phyloP scores from a whole-genome alignment of 2,329 filamentous ascomycete species.

The Dothideomycetes sp. region DNA sequence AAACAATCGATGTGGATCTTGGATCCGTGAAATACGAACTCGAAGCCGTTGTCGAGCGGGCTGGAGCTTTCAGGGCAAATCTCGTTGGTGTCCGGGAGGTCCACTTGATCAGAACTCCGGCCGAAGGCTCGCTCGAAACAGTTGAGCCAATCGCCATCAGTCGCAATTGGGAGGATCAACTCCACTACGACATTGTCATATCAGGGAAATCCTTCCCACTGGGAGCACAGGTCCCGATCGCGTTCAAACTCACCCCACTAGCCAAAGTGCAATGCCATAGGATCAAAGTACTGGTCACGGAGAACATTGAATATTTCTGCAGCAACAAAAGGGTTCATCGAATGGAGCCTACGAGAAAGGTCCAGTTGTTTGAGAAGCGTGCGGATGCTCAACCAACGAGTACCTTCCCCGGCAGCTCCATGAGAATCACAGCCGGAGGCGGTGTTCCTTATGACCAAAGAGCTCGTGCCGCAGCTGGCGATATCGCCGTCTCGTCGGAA shows the following conservation, averaged over 20 bases:
- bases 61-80: constrained; percentile 84
- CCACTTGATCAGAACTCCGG: constrained; percentile 71
- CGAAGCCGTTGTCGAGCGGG: constrained; percentile 73
- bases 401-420: constrained; percentile 64
- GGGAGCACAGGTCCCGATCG: constrained; percentile 79
- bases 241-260: constrained; percentile 84
- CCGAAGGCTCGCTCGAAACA: constrained; percentile 81
- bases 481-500: constrained; percentile 45
- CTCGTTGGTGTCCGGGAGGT: constrained; percentile 75
- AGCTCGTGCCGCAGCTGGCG: constrained; percentile 46
- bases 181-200: constrained; percentile 93
- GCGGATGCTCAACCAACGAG: constrained; percentile 68
- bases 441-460: constrained; percentile 60
- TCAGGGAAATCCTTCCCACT: constrained; percentile 92
- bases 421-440: constrained; percentile 70
- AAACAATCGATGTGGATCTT: constrained; percentile 79
- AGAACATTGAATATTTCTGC: constrained; percentile 86
- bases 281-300: constrained; percentile 83
- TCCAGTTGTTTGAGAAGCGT: constrained; percentile 78
- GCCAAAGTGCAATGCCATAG: constrained; percentile 91
- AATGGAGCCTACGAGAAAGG: constrained; percentile 74
- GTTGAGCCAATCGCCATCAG: constrained; percentile 91
- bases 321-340: constrained; percentile 76
- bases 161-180: constrained; percentile 86
- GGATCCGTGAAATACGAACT: constrained; percentile 83